Evolutionary conservation across 768 basidiomycete species (phyloP), one percentile per base, ranked within the genome.

Genomic region (Rhodotorula diobovata): DNA sequence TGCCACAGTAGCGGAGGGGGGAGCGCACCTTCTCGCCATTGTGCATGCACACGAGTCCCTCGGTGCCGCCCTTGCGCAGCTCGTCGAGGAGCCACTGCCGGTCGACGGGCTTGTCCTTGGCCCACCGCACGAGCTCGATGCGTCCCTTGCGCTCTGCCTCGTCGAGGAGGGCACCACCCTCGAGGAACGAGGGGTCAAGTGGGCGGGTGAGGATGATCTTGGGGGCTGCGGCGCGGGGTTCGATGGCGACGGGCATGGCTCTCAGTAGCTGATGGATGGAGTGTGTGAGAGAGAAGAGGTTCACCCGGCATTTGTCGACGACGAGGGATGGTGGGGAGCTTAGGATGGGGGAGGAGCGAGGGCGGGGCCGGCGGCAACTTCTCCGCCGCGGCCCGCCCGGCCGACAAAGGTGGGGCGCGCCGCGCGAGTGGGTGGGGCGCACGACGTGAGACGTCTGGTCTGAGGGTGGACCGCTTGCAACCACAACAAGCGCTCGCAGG

Each of bases 81-180:
- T 92, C 89, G 63, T 89, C 83, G 32, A 92, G 80, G 8, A 94
- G 80, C 92, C 91, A 95, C 32, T 83, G 75, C 25, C 87, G 83
- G 50, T 86, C 84, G 67, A 86, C 89, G 4, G 81, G 77, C 11
- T 82, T 75, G 75, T 90, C 86, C 70, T 89, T 80, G 2, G 82
- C 81, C 85, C 86, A 86, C 9, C 80, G 56, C 12, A 86, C 80
- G 45, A 87, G 77, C 82, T 88, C 55, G 51, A 66, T 69, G 59
- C 37, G n/a, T 18, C 66, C 74, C 1, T 48, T n/a, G 9, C 60
- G 41, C 21, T 50, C 50, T 5, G 69, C 61, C 37, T 55, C 25
- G 1, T 71, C 15, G 55, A 81, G 72, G 46, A 79, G 28, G 2
- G 50, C 69, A 51, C 74, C 75, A 20, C 77, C 78, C 3, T 56